A percentile compares a stretch with the other conserved stretches of the same genome.
These are phyloP conservation scores for Rhodotorula taiwanensis DNA, from an alignment of 768 basidiomycete genomes.

Conservation along the genomic window DNA sequence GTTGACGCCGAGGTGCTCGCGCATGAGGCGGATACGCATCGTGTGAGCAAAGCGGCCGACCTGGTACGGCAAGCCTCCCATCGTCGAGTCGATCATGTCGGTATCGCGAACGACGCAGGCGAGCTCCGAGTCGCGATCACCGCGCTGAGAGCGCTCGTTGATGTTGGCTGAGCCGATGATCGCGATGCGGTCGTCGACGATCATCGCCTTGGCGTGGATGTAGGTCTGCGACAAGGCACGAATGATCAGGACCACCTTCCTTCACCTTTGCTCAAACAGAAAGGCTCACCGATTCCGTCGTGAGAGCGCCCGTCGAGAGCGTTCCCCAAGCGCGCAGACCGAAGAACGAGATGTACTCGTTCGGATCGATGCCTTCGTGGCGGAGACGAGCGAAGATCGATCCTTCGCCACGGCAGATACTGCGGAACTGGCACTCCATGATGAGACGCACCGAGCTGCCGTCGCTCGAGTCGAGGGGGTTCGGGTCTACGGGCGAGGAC, in stretches of 20 bases:
- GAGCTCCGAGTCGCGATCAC: conserved; percentile 93
- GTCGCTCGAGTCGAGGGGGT: conserved; percentile 80
- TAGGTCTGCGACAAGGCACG: conserved; percentile 27
- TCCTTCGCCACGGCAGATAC: conserved; percentile 77
- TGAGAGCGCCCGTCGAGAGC: conserved; percentile 69
- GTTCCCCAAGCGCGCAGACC: conserved; percentile 90
- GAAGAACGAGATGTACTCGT: conserved; percentile 85
- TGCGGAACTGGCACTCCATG: conserved; percentile 86
- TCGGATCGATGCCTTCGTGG: conserved; percentile 83
- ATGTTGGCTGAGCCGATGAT: conserved; percentile 90
- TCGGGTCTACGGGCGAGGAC: conserved; percentile 22
- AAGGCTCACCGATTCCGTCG: conserved; percentile 62
- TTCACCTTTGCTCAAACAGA: not conserved
- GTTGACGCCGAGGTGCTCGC: conserved; percentile 91
- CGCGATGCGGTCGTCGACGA: conserved; percentile 88
- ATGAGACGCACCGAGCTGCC: conserved; percentile 93
- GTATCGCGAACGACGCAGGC: conserved; percentile 90
- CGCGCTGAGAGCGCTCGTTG: conserved; percentile 90
- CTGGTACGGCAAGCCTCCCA: conserved; percentile 90
- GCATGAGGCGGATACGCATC: conserved; percentile 85
- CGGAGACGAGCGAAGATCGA: conserved; percentile 82
- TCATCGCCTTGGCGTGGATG: conserved; percentile 49
- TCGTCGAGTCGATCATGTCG: conserved; percentile 87
- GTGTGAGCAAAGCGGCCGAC: conserved; percentile 96
- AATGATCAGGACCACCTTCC: no score